Base-by-base conservation (phyloP, 768 basidiomycete species). In the Pulveroboletus ravenelii region DNA sequence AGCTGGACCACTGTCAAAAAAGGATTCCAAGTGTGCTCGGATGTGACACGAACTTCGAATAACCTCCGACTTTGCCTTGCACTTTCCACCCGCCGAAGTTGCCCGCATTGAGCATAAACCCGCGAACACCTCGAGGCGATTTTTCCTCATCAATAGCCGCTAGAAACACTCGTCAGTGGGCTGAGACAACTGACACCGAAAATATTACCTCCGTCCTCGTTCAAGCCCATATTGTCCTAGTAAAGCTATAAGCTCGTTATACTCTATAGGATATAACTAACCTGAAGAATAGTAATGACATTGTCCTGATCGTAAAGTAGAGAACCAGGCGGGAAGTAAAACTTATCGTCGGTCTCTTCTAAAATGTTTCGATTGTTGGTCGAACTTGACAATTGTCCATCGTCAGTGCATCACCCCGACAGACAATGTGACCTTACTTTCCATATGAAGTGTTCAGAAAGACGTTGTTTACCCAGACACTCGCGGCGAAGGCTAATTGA, bases 151-250 rank as follows among this genome's bases (percentile, higher is more conserved):
- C 73, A 6, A 79, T 38, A 59, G 76, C 76, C 51, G 36, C 62
- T 62, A 7, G 8, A 43, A 17, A 30, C 13, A 25, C 35, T 23
- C 5, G 48, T 58, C 9, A 61, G 18, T 52, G 10, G 45, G 23
- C 31, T 6, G 8, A 39, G 25, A 20, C n/a, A 23, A 32, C 15
- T 3, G 27, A 45, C 15, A 6, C 6, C 14, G n/a, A 36, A 17
- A 30, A 35, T 57, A 74, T 53, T 48, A 80, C 81, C 55, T 56
- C 72, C 74, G 18, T 79, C 77, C 63, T 89, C 81, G 49, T 89
- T 79, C 54, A 87, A 65, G 0, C 89, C 89, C 84, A 86, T 88
- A 58, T 88, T 87, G 53, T 91, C 89, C 83, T 87, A 41, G 39
- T 41, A 17, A 47, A 40, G 35, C 41, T 46, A 34, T 63, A 12